Base-by-base conservation (phyloP, 495 filamentous ascomycete genomes). In the Aspergillus mulundensis region DNA sequence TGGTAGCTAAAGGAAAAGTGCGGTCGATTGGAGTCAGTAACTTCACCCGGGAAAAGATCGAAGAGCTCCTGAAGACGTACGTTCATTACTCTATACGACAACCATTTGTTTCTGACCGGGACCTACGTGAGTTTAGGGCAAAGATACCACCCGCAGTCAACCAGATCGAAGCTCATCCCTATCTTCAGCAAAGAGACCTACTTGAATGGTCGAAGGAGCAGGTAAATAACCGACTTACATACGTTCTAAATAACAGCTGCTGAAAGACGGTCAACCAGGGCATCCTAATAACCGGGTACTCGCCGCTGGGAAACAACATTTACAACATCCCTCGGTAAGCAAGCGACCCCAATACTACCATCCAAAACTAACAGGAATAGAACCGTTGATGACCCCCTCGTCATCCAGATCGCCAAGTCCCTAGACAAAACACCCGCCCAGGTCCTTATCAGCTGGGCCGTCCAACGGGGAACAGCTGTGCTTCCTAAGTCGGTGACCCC, bases 151-250 rank as follows among this genome's bases (percentile, higher is more conserved):
- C 89, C 0, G 85, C 75, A 7, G 77, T 88, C 60, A 93, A 91
- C 71, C 88, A 91, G 71, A 86, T 91, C 58, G 88, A 93, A 66
- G 89, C 81, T 60, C 86, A 91, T 62, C 84, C 87, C 0, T 91
- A 91, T 66, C 76, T 93, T 21, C 88, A 91, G 66, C 87, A 84
- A 64, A 64, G 68, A 1, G 68, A 70, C 18, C 72, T 91, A n/a
- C 21, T 90, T 6, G 47, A 56, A 30, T 60, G 58, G 58, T 60
- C 58, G 12, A 56, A 56, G 34, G 15, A 56, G 15, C n/a, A 43
- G 53, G 58, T 56, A 15, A 19, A 47, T 42, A 0, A 19, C 0
- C 28, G 28, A 11, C 34, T 20, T 19, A 20, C 16, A 1, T 36
- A 30, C 39, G 18, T 38, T 16, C 6, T 7, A 12, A 18, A 5